Percentiles rank a stretch among this genome's conserved stretches.
Conservation (phyloP, 441 rosid genomes). For the Raphanus hybrid region DNA sequence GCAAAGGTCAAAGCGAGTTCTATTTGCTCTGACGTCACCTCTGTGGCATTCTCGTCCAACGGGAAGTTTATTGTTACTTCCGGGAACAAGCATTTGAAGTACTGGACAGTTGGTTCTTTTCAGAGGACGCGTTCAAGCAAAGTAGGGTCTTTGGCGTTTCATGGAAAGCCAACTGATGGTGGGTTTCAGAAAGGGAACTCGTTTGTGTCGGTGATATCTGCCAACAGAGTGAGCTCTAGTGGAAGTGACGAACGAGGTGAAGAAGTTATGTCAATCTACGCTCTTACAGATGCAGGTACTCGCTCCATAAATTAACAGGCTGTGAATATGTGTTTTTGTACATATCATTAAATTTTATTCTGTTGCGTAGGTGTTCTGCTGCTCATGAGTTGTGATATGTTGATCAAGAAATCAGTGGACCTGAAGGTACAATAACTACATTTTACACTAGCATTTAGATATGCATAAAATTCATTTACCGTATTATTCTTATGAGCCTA, state of each 20-base stretch:
- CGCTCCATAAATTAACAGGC: not conserved
- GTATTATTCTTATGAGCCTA: not conserved
- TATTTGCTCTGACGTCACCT: conserved; percentile 57
- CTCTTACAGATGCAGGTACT: conserved; percentile 76
- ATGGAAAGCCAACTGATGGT: conserved; percentile 66
- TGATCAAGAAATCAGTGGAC: conserved; percentile 61
- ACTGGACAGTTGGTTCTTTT: conserved; percentile 70
- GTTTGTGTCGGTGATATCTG: conserved; percentile 66
- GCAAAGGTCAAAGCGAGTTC: conserved; percentile 81
- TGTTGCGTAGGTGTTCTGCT: conserved; percentile 66
- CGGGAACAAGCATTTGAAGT: conserved; percentile 82
- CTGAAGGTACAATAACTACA: too few species aligned
- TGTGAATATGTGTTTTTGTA: conserved; percentile 31
- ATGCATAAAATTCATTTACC: not conserved
- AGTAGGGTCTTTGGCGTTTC: conserved; percentile 47
- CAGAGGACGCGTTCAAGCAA: conserved; percentile 58
- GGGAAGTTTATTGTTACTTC: conserved; percentile 75
- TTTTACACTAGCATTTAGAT: not conserved
- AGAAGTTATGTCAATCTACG: conserved; percentile 52
- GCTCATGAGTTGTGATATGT: conserved; percentile 56
- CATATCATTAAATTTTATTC: conserved; percentile 15
- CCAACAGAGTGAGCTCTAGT: conserved; percentile 38
- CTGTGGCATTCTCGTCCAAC: conserved; percentile 73
- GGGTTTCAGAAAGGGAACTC: conserved; percentile 70
- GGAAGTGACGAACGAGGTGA: conserved; percentile 44